A percentile compares a stretch with the other conserved stretches of the same genome.
Evolutionary conservation across 2,329 filamentous ascomycete genomes (phyloP).

Genomic region (Didymellaceae sp.): DNA sequence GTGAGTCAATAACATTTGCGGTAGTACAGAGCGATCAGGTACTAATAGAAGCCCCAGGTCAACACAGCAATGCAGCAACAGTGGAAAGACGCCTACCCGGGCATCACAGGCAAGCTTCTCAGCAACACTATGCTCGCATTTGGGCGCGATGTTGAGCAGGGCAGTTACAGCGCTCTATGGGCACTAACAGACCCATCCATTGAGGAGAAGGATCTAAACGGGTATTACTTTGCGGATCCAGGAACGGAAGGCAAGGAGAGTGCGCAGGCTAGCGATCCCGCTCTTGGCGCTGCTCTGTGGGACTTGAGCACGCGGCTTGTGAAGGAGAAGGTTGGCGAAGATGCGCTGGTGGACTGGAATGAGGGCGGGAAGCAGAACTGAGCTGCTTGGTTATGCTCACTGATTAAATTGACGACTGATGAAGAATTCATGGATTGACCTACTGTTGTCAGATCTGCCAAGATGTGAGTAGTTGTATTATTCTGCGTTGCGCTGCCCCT

Average conservation of each 20-base stretch:
- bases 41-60: slow-evolving; percentile 37
- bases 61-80: slow-evolving; percentile 56
- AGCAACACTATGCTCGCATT: slow-evolving; percentile 45
- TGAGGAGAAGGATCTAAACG: slow-evolving; percentile 53
- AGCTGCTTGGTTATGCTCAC: neutral
- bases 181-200: slow-evolving; percentile 52
- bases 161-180: slow-evolving; percentile 52
- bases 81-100: slow-evolving; percentile 56
- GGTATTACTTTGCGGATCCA: slow-evolving; percentile 53
- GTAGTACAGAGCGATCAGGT: neutral
- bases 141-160: slow-evolving; percentile 51
- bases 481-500: no score
- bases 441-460: no score
- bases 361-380: slow-evolving; percentile 2
- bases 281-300: slow-evolving; percentile 51
- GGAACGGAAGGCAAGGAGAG: slow-evolving; percentile 49
- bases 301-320: slow-evolving; percentile 50
- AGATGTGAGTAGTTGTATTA: no score
- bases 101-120: slow-evolving; percentile 50
- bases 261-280: slow-evolving; percentile 48
- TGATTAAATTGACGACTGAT: neutral
- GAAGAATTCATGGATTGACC: no score
- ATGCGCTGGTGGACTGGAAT: slow-evolving; percentile 49
- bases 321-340: slow-evolving; percentile 51
- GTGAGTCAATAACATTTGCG: slow-evolving; percentile 6